phyloP scores from a whole-genome alignment of 1,284 basidiomycete genomes.

The Sporisorium sorghi region DNA sequence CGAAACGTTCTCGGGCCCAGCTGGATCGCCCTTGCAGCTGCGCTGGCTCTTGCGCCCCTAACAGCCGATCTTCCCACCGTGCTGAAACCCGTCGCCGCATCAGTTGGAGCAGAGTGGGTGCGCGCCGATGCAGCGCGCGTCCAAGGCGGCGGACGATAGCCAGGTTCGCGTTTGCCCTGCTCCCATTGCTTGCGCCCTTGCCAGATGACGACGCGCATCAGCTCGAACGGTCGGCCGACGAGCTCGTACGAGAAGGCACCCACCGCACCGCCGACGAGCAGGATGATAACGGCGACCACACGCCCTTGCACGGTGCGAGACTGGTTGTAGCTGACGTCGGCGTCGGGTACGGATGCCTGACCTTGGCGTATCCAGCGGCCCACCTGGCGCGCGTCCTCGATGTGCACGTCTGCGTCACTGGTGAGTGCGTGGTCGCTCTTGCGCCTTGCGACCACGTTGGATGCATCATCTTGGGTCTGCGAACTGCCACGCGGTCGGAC shows the following conservation, averaged over 20 bases:
- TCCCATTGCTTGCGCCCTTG: slow-evolving; percentile 66
- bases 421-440: slow-evolving; percentile 9
- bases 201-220: slow-evolving; percentile 68
- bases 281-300: slow-evolving; percentile 59
- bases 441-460: slow-evolving; percentile 33
- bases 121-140: slow-evolving; percentile 5
- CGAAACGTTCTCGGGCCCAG: slow-evolving; percentile 12
- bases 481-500: slow-evolving; percentile 2
- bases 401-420: slow-evolving; percentile 24
- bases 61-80: slow-evolving; percentile 21
- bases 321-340: slow-evolving; percentile 61
- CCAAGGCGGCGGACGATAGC: slow-evolving; percentile 11
- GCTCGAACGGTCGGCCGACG: slow-evolving; percentile 69
- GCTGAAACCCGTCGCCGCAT: slow-evolving; percentile 14
- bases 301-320: slow-evolving; percentile 60
- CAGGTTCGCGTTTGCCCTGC: slow-evolving; percentile 48
- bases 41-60: slow-evolving; percentile 31
- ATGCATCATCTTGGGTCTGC: background rate
- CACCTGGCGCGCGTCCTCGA: slow-evolving; percentile 24
- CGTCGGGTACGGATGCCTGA: slow-evolving; percentile 21
- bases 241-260: slow-evolving; percentile 65
- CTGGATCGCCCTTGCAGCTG: slow-evolving; percentile 13
- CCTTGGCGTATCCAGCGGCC: slow-evolving; percentile 40
- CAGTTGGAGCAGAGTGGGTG: background rate
- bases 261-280: slow-evolving; percentile 62